Conservation (phyloP, 768 basidiomycete genomes). For the Suillus paluster region DNA sequence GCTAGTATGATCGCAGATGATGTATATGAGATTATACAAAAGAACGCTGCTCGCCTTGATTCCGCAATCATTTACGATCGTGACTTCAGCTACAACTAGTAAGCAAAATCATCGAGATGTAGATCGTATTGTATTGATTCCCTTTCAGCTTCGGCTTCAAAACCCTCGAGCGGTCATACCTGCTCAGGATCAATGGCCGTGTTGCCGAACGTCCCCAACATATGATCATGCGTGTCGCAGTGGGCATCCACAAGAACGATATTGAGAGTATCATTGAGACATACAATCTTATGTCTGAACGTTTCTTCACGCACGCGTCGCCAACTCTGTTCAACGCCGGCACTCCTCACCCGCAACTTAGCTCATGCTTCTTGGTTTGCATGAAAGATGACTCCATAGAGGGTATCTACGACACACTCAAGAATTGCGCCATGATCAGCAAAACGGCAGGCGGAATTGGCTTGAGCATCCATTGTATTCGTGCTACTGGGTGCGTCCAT, state of each 20-base stretch:
- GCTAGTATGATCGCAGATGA: conserved; percentile 92
- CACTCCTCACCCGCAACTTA: conserved; percentile 92
- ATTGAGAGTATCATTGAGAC: conserved; percentile 91
- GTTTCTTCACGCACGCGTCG: conserved; percentile 97
- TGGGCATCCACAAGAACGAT: conserved; percentile 92
- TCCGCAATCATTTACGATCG: conserved; percentile 97
- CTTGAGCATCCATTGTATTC: conserved; percentile 93
- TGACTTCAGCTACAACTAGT: conserved; percentile 98
- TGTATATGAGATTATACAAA: conserved; percentile 80
- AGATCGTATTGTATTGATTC: conserved; percentile 7
- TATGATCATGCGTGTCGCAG: conserved; percentile 99
- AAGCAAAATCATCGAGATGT: conserved; percentile 30
- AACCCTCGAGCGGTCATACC: conserved; percentile 96
- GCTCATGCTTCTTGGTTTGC: conserved; percentile 95
- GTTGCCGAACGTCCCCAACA: conserved; percentile 98
- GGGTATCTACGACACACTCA: conserved; percentile 98
- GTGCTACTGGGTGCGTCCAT: conserved; percentile 83
- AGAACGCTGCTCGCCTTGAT: conserved; percentile 82
- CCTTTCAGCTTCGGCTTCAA: conserved; percentile 93
- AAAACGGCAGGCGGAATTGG: conserved; percentile 99
- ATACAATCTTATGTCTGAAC: conserved; percentile 95
- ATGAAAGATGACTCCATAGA: conserved; percentile 99
- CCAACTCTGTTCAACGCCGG: conserved; percentile 99
- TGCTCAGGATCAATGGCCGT: conserved; percentile 91
- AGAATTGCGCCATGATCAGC: conserved; percentile 98